These are phyloP conservation scores for Termitomyces sp. DNA, from an alignment of 768 basidiomycete genomes.

Conservation along the genomic window DNA sequence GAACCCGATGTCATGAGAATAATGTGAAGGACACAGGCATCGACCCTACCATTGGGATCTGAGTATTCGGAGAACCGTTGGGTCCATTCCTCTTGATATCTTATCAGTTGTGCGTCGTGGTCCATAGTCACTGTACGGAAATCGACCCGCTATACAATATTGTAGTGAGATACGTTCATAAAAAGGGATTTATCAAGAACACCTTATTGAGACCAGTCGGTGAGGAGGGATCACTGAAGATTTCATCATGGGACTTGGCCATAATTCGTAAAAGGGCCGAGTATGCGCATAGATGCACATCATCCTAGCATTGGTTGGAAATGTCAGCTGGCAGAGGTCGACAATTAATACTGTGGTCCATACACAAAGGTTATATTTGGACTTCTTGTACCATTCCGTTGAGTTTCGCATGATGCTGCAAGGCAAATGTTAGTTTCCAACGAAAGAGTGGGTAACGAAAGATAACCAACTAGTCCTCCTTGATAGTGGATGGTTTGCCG, in stretches of 20 bases:
- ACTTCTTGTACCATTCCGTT: constrained; percentile 71
- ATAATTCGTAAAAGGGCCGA: constrained; percentile 66
- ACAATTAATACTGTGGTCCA: constrained; percentile 7
- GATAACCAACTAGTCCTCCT: constrained; percentile 66
- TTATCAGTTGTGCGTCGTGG: constrained; percentile 53
- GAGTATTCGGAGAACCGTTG: constrained; percentile 54
- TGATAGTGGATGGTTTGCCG: constrained; percentile 85
- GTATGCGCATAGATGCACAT: constrained; percentile 73
- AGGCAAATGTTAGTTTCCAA: not conserved
- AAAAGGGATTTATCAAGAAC: not conserved
- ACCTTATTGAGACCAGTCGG: constrained; percentile 72
- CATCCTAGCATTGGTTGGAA: constrained; percentile 40
- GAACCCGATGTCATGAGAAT: not conserved
- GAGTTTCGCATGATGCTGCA: constrained; percentile 63
- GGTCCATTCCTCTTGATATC: constrained; percentile 66
- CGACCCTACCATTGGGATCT: constrained; percentile 44
- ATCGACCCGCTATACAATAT: constrained; percentile 49
- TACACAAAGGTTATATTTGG: constrained; percentile 56
- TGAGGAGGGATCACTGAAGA: constrained; percentile 65
- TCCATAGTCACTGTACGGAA: constrained; percentile 59
- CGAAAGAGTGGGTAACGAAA: not conserved
- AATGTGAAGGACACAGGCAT: constrained; percentile 1
- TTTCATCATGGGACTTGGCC: constrained; percentile 69
- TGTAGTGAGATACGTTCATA: constrained; percentile 2
- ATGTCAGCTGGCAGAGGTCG: not conserved